Conservation (phyloP, 225 moss, liverwort and hornwort species). For the Polytrichum commune region DNA sequence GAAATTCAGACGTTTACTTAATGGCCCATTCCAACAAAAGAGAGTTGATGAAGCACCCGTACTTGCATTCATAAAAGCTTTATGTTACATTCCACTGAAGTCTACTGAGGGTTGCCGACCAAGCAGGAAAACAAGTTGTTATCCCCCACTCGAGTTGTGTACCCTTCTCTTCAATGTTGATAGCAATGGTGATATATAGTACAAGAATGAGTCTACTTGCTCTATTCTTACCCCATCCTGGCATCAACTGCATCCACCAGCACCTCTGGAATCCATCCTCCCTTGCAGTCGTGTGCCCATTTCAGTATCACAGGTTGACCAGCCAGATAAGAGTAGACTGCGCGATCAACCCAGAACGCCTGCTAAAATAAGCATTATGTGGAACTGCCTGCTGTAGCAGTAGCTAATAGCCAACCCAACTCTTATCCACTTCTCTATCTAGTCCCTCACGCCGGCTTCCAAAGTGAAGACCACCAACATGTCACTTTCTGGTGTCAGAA, state of each 20-base stretch:
- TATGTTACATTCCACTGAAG: conserved; percentile 61
- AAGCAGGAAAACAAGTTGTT: conserved; percentile 66
- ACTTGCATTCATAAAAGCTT: conserved; percentile 63
- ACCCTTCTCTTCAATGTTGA: conserved; percentile 45
- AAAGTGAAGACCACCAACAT: conserved; percentile 40
- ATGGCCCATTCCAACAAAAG: conserved; percentile 11
- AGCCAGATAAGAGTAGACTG: conserved; percentile 34
- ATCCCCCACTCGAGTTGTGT: conserved; percentile 41
- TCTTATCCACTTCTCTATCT: conserved; percentile 43
- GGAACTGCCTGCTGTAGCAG: conserved; percentile 32
- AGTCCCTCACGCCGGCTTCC: conserved; percentile 62
- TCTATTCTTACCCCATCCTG: conserved; percentile 42
- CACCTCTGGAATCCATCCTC: conserved; percentile 10
- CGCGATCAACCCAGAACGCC: conserved; percentile 34
- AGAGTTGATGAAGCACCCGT: conserved; percentile 41
- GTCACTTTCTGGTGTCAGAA: conserved; percentile 28
- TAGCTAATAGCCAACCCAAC: conserved; percentile 11
- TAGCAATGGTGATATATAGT: conserved; percentile 64
- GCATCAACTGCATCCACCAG: conserved; percentile 40
- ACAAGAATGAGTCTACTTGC: conserved; percentile 70
- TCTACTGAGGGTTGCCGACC: conserved; percentile 49
- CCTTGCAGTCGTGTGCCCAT: conserved; percentile 8
- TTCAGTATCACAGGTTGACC: conserved; percentile 30
- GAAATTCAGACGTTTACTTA: not conserved
- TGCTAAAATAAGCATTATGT: conserved; percentile 57